Evolutionary conservation across 768 basidiomycete species (phyloP), one percentile per base, ranked within the genome.

Genomic region (Tricholomella constricta): DNA sequence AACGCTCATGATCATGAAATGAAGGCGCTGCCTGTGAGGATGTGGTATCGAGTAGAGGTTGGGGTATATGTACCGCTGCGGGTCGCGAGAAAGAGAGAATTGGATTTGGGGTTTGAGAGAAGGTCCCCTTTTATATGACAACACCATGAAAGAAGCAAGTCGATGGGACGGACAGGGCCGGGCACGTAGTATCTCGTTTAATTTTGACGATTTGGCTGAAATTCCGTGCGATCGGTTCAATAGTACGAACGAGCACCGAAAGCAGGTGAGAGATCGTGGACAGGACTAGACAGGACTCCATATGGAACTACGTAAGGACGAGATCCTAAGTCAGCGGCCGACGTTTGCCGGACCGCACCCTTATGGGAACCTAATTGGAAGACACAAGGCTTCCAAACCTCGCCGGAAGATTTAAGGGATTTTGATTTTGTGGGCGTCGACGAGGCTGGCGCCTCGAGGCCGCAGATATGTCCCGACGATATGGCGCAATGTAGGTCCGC

Each of bases 51-150:
- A 52, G 20, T 11, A 1, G 45, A 38, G 41, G 23, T 11, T 9
- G 22, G 43, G 43, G 32, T 36, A 45, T 44, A 37, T 37, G 51
- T 23, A 45, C 43, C n/a, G 51, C 14, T 9, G 19, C 9, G 8
- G 12, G 35, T 9, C 36, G 20, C 14, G n/a, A 32, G 29, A 14
- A 45, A 32, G 23, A 45, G 17, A 12, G n/a, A 12, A 27, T 26
- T 10, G 26, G 35, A 31, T 43, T 45, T 6, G 20, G 20, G 29
- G 20, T 32, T 51, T 32, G 14, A 49, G 22, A 45, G 34, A 45
- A 7, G 42, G 26, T 17, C 35, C 37, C 45, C 45, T 51, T 54
- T 37, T 58, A 51, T 58, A 58, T 15, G 36, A 36, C 36, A 11
- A 44, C 27, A 17, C 9, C 26, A 45, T 48, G 36, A 45, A 53